Evolutionary conservation across 2,329 filamentous ascomycete genomes (phyloP).

Genomic region (Sporothrix curviconia): DNA sequence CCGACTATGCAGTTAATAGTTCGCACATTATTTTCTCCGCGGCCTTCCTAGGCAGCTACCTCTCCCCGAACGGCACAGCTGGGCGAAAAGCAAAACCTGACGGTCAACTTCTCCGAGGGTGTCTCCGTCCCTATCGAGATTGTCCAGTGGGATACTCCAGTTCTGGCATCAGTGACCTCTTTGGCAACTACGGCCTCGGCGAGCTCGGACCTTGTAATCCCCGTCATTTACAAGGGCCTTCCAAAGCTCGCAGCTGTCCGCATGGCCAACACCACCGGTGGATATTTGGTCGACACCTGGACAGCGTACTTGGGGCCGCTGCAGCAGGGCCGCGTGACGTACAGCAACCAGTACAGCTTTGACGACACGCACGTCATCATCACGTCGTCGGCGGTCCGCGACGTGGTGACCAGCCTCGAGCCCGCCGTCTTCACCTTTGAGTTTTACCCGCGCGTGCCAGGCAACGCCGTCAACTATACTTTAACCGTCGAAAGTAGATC

Average conservation of each 20-base stretch:
- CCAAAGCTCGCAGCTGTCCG: slow-evolving; percentile 45
- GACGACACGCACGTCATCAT: slow-evolving; percentile 41
- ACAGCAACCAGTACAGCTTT: slow-evolving; percentile 45
- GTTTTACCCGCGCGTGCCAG: slow-evolving; percentile 45
- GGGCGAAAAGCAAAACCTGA: slow-evolving; percentile 46
- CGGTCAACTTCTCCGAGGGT: slow-evolving; percentile 46
- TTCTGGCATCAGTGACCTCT: slow-evolving; percentile 19
- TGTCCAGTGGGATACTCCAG: slow-evolving; percentile 46
- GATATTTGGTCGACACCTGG: slow-evolving; percentile 51
- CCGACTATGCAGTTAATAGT: slow-evolving; percentile 42
- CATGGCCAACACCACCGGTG: slow-evolving; percentile 42
- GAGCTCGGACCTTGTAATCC: slow-evolving; percentile 38
- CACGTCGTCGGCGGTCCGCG: slow-evolving; percentile 37
- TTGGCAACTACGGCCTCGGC: slow-evolving; percentile 14
- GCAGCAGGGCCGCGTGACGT: slow-evolving; percentile 45
- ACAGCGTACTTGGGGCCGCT: slow-evolving; percentile 46
- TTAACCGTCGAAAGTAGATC: too few species aligned
- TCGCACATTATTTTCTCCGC: slow-evolving; percentile 41
- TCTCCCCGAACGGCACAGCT: slow-evolving; percentile 34
- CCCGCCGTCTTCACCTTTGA: slow-evolving; percentile 46
- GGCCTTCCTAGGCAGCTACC: slow-evolving; percentile 39
- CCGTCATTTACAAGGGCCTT: slow-evolving; percentile 46
- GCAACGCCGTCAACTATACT: slow-evolving; percentile 44
- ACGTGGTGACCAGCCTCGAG: slow-evolving; percentile 39
- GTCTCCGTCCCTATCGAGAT: slow-evolving; percentile 41